Evolutionary conservation across 2,329 filamentous ascomycete genomes (phyloP).

Genomic region (Pseudogymnoascus sp.): DNA sequence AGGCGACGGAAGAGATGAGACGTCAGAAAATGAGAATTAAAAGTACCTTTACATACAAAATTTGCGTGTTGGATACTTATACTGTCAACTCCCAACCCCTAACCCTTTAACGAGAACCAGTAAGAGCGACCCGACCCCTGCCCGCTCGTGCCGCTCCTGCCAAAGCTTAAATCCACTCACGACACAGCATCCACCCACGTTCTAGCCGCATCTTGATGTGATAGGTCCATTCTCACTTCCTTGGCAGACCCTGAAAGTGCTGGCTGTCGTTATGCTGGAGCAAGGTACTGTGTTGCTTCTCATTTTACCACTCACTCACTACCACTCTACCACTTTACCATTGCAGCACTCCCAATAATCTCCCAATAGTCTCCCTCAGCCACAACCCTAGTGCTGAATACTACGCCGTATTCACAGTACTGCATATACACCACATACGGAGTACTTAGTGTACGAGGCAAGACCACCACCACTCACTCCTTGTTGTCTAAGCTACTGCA

Average conservation of each 20-base stretch:
- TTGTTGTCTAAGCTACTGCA: not conserved
- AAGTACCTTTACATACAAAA: not conserved
- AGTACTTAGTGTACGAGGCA: too few species aligned
- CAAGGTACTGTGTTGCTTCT: not conserved
- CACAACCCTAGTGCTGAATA: not conserved
- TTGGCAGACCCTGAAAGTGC: not conserved
- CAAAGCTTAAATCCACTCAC: not conserved
- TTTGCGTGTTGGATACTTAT: not conserved
- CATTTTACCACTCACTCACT: not conserved
- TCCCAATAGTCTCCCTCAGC: not conserved
- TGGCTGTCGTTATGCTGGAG: not conserved
- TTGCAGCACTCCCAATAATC: not conserved
- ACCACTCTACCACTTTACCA: too few species aligned
- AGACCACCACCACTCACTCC: not conserved
- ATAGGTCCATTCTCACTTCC: not conserved
- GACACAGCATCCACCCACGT: not conserved
- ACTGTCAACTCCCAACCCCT: too few species aligned
- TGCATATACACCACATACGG: too few species aligned
- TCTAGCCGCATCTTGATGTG: not conserved
- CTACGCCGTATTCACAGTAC: not conserved
- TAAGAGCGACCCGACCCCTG: not conserved
- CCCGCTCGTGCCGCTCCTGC: not conserved
- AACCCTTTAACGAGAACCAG: too few species aligned
- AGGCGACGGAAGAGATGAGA: not conserved
- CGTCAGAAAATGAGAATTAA: not conserved